Evolutionary conservation across 2,329 filamentous ascomycete genomes (phyloP).

Genomic region (Cladosporium sp.): DNA sequence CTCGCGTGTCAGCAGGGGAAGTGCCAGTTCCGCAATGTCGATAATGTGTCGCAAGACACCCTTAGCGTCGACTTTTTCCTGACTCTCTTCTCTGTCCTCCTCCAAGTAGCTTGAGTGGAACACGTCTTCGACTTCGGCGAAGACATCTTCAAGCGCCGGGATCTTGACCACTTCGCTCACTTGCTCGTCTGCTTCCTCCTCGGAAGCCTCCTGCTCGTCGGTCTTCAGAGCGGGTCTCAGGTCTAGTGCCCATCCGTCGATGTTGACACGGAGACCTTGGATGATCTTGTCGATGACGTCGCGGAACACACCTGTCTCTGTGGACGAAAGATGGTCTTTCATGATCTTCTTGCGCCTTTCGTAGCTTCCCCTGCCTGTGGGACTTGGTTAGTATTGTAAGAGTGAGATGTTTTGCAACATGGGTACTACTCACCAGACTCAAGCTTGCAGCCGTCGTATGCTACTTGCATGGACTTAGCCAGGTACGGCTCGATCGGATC

Average conservation of each 20-base stretch:
- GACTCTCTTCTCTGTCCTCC: background rate
- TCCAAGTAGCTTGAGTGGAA: background rate
- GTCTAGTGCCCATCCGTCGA: background rate
- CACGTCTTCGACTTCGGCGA: background rate
- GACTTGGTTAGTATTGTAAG: background rate
- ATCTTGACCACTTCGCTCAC: background rate
- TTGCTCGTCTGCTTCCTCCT: background rate
- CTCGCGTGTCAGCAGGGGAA: background rate
- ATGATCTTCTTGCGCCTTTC: background rate
- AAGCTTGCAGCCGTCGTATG: background rate
- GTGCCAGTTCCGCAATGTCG: background rate
- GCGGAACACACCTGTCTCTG: background rate
- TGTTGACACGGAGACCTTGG: background rate
- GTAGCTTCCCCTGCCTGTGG: background rate
- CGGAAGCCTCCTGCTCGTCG: background rate
- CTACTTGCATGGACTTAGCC: background rate
- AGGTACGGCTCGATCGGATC: background rate
- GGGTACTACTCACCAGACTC: background rate
- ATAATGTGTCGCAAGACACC: background rate
- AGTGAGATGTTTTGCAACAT: background rate
- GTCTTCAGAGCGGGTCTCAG: background rate
- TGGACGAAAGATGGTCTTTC: background rate
- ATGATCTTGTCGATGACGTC: background rate
- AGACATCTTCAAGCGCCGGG: background rate
- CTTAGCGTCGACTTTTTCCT: background rate